These are phyloP conservation scores for Nepenthes alata DNA, from an alignment of 179 eudicot species.

Conservation along the genomic window DNA sequence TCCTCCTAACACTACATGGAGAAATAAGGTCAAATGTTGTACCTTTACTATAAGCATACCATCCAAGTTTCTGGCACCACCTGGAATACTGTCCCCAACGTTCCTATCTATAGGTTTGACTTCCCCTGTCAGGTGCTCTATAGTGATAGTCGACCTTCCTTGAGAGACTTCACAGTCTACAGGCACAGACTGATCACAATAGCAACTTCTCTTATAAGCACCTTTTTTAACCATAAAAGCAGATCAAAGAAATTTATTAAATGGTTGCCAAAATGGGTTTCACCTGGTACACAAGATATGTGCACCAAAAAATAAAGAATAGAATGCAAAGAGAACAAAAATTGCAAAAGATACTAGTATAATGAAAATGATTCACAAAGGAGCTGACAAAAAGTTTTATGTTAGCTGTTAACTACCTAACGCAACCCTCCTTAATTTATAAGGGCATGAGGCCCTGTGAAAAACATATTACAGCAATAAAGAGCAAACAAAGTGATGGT, in stretches of 20 bases:
- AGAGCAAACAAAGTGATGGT: no score
- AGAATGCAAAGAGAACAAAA: neutral
- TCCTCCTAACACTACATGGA: neutral
- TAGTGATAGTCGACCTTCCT: conserved; percentile 94
- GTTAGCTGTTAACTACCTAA: no score
- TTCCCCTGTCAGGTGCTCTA: conserved; percentile 97
- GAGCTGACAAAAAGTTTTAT: no score
- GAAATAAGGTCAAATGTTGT: conserved; percentile 8
- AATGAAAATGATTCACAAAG: neutral
- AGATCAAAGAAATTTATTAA: neutral
- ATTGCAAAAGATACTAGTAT: neutral
- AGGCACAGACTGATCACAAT: conserved; percentile 71
- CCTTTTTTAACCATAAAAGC: neutral
- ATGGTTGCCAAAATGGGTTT: no score
- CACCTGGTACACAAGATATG: no score
- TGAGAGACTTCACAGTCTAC: conserved; percentile 85
- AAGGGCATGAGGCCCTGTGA: no score
- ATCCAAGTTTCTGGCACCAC: conserved; percentile 94
- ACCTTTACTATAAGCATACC: conserved; percentile 96
- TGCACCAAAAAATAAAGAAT: neutral
- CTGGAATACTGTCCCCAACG: conserved; percentile 81
- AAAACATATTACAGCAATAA: no score
- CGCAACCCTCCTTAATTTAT: no score
- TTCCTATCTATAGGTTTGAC: conserved; percentile 71
- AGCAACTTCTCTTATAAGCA: conserved; percentile 7